These are phyloP conservation scores for Xylaria sp. DNA, from an alignment of 2,329 filamentous ascomycete genomes.

Conservation along the genomic window DNA sequence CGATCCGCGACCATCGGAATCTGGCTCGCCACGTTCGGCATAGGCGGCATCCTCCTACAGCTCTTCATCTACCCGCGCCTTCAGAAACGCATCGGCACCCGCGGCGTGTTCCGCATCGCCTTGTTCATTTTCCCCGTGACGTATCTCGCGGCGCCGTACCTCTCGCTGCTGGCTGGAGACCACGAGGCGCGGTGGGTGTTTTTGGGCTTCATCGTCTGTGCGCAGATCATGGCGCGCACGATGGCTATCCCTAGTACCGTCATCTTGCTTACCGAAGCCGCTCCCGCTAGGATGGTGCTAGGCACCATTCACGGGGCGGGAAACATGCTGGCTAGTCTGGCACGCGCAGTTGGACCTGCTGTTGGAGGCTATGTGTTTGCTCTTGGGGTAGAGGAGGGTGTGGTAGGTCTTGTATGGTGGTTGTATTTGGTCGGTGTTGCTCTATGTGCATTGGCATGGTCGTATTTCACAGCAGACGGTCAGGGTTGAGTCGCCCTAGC, in stretches of 20 bases:
- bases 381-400: constrained; percentile 43
- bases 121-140: constrained; percentile 69
- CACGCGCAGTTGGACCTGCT: constrained; percentile 45
- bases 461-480: constrained; percentile 42
- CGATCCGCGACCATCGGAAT: constrained; percentile 49
- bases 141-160: constrained; percentile 69
- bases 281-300: constrained; percentile 51
- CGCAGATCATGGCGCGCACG: constrained; percentile 71
- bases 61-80: constrained; percentile 70
- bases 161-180: constrained; percentile 63
- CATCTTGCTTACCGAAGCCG: constrained; percentile 54
- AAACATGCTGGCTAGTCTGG: constrained; percentile 48
- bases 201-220: constrained; percentile 64
- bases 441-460: constrained; percentile 46
- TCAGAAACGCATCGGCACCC: constrained; percentile 67
- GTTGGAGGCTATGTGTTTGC: constrained; percentile 49
- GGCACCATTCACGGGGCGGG: constrained; percentile 54
- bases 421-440: constrained; percentile 46
- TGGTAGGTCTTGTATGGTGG: constrained; percentile 50
- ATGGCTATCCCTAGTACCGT: constrained; percentile 60
- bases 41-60: constrained; percentile 70
- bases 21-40: constrained; percentile 68
- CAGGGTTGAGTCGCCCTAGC: background rate
- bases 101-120: constrained; percentile 67
- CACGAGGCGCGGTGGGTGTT: constrained; percentile 62